Evolutionary conservation across 768 basidiomycete species (phyloP).

Genomic region (Kwoniella sp.): DNA sequence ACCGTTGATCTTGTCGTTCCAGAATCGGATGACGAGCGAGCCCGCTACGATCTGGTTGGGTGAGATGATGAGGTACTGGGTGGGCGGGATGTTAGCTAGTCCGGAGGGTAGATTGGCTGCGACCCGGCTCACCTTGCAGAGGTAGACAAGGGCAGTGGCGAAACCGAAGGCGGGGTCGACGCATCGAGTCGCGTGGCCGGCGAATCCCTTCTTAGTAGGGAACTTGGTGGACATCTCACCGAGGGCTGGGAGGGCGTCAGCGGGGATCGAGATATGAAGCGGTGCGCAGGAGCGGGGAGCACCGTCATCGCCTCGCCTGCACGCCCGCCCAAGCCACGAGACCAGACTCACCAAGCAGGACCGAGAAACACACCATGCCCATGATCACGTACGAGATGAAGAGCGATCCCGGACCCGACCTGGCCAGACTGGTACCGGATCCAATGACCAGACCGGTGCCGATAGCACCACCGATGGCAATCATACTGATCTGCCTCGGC

Average conservation of each 20-base stretch:
- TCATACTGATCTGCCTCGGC: conserved; percentile 28
- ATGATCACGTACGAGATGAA: conserved; percentile 39
- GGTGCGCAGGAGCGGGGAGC: background rate
- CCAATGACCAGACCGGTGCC: conserved; percentile 48
- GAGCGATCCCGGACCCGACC: conserved; percentile 40
- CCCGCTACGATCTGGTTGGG: conserved; percentile 49
- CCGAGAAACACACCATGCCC: conserved; percentile 32
- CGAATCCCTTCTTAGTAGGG: conserved; percentile 45
- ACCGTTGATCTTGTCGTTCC: conserved; percentile 9
- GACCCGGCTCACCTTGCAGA: conserved; percentile 19
- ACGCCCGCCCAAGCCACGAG: too few relatives aligned
- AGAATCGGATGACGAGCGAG: conserved; percentile 27
- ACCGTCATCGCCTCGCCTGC: too few relatives aligned
- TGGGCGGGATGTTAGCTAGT: background rate
- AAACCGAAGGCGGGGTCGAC: conserved; percentile 39
- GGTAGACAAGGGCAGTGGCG: conserved; percentile 17
- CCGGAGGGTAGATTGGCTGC: background rate
- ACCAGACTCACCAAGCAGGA: conserved; percentile 2
- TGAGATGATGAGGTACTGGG: conserved; percentile 50
- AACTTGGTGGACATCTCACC: conserved; percentile 44
- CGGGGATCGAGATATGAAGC: background rate
- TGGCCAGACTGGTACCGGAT: conserved; percentile 36
- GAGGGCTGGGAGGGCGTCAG: conserved; percentile 18
- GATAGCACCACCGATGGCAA: conserved; percentile 49
- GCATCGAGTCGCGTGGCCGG: conserved; percentile 46